These are phyloP conservation scores for Ogataea polymorpha DNA, from an alignment of 805 yeast genomes.

Conservation along the genomic window DNA sequence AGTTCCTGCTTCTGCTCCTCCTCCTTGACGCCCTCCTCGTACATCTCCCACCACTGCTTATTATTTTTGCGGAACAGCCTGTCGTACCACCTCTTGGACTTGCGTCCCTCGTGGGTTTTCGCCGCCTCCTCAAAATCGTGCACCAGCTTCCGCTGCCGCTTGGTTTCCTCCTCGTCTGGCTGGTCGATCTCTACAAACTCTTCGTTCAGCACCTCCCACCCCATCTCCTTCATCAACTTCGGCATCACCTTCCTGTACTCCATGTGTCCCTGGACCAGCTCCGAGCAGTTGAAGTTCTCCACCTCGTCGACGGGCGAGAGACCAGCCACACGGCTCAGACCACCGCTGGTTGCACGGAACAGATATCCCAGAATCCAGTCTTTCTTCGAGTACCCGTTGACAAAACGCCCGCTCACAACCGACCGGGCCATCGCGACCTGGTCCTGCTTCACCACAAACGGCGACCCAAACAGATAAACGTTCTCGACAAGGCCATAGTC, in stretches of 20 bases:
- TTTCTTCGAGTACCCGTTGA: conserved; percentile 85
- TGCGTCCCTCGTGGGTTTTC: conserved; percentile 43
- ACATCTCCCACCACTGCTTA: conserved; percentile 58
- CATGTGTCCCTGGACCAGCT: conserved; percentile 91
- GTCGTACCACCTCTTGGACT: conserved; percentile 42
- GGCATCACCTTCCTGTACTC: conserved; percentile 96
- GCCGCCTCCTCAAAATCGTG: conserved; percentile 85
- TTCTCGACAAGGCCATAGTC: conserved; percentile 88
- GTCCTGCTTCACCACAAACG: conserved; percentile 74
- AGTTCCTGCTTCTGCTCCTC: conserved; percentile 26
- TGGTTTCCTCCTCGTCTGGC: conserved; percentile 84
- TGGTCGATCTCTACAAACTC: conserved; percentile 95
- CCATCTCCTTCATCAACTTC: conserved; percentile 59
- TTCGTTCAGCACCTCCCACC: conserved; percentile 81
- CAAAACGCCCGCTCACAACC: conserved; percentile 83
- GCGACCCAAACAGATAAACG: conserved; percentile 84
- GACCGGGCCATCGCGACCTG: conserved; percentile 76
- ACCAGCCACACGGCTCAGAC: conserved; percentile 88
- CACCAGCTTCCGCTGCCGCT: conserved; percentile 77
- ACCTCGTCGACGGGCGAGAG: conserved; percentile 73
- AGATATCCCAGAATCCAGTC: conserved; percentile 97
- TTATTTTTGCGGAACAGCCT: conserved; percentile 42
- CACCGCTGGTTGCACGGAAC: conserved; percentile 94
- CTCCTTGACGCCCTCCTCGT: conserved; percentile 39
- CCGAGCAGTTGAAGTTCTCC: conserved; percentile 87